Evolutionary conservation across 2,329 filamentous ascomycete species (phyloP).

Genomic region (Daldinia sp.): DNA sequence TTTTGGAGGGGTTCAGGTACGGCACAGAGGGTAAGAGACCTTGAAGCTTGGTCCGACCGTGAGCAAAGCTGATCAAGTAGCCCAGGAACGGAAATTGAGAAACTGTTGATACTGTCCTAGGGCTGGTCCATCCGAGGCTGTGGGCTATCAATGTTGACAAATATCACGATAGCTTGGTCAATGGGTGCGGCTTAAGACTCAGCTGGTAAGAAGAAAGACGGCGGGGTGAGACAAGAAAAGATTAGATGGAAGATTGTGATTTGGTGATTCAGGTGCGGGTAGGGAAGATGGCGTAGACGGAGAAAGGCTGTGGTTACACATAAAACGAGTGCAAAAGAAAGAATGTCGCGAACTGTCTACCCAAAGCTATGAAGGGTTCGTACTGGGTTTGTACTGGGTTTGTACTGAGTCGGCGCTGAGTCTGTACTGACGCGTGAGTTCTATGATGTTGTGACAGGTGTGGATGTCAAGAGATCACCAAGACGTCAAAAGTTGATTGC

Average conservation of each 20-base stretch:
- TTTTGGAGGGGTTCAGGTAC: background rate
- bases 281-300: background rate
- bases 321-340: background rate
- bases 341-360: background rate
- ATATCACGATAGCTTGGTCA: slow-evolving; percentile 6
- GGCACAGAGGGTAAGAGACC: background rate
- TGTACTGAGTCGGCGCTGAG: background rate
- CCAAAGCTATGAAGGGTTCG: background rate
- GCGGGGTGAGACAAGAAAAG: background rate
- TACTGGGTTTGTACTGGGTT: background rate
- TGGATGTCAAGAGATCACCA: background rate
- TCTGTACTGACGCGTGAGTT: background rate
- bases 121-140: slow-evolving; percentile 1
- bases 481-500: background rate
- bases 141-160: slow-evolving; percentile 5
- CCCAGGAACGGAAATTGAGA: background rate
- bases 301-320: background rate
- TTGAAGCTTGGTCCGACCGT: background rate
- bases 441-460: background rate
- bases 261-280: background rate
- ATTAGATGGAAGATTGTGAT: background rate
- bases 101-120: background rate
- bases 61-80: background rate
- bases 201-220: background rate
- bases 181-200: background rate